A percentile compares a stretch with the other conserved stretches of the same genome.
phyloP scores from a whole-genome alignment of 192 early-diverging fungal species.

The Backusella tuberculispora region DNA sequence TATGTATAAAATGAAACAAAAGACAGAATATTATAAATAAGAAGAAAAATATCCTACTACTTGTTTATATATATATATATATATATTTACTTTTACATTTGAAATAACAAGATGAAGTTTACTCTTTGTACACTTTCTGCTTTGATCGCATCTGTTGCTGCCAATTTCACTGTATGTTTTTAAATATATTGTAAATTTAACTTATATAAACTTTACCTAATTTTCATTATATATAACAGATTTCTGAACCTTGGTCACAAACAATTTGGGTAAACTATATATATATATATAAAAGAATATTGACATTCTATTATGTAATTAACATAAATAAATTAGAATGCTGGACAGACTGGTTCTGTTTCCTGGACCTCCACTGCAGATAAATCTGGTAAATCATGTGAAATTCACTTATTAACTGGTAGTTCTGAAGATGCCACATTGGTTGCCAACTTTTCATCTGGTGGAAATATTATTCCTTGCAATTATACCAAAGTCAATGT shows the following conservation, averaged over 20 bases:
- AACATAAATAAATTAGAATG: conserved; percentile 9
- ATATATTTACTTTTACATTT: no score
- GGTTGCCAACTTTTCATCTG: conserved; percentile 34
- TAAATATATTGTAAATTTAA: background rate
- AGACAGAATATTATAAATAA: background rate
- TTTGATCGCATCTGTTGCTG: background rate
- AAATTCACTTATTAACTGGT: conserved; percentile 36
- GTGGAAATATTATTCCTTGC: conserved; percentile 23
- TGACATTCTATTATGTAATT: no score
- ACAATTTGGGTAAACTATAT: conserved; percentile 5
- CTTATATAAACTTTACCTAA: background rate
- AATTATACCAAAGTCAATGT: conserved; percentile 25
- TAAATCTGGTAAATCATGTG: conserved; percentile 20
- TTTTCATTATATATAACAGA: background rate
- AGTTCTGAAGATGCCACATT: conserved; percentile 30
- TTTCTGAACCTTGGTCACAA: conserved; percentile 17
- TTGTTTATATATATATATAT: no score
- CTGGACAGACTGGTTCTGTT: conserved; percentile 26
- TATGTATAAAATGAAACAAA: background rate
- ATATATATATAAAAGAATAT: no score
- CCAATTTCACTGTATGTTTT: background rate
- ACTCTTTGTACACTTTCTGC: background rate
- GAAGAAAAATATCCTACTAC: background rate
- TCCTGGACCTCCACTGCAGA: conserved; percentile 24
- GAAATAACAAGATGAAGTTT: background rate